Conservation (phyloP, 306 rosid genomes). For the Rubus parviflorus region DNA sequence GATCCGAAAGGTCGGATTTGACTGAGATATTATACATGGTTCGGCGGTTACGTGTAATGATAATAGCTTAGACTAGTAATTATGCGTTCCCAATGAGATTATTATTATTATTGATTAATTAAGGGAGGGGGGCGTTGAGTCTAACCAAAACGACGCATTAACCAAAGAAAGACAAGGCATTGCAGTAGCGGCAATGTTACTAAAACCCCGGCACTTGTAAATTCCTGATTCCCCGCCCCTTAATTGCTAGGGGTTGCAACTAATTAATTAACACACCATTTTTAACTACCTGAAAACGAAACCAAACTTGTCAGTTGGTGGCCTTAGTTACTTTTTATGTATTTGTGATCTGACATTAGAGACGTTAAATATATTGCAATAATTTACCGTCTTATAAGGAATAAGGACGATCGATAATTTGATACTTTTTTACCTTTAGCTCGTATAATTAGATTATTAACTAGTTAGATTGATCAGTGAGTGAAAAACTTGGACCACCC, state of each 20-base stretch:
- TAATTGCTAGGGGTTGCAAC: background rate
- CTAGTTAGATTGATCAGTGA: too few species aligned
- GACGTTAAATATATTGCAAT: too few species aligned
- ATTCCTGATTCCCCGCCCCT: background rate
- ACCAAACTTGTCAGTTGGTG: slow-evolving; percentile 53
- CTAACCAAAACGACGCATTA: slow-evolving; percentile 57
- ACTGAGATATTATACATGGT: background rate
- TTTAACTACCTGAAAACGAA: slow-evolving; percentile 35
- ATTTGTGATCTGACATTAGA: too few species aligned
- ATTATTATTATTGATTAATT: background rate
- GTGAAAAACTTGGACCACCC: background rate
- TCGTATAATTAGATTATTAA: too few species aligned
- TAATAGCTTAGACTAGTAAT: slow-evolving; percentile 17
- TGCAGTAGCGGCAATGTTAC: slow-evolving; percentile 21
- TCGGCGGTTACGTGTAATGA: slow-evolving; percentile 29
- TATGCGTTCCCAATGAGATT: slow-evolving; percentile 8
- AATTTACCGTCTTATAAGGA: too few species aligned
- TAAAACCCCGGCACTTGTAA: background rate
- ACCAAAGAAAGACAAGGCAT: slow-evolving; percentile 25
- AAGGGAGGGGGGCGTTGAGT: slow-evolving; percentile 35
- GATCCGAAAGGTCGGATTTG: background rate
- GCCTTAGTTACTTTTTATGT: slow-evolving; percentile 10
- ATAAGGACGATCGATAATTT: background rate
- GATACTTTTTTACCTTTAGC: background rate
- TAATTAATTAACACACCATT: background rate